A percentile compares a stretch with the other conserved stretches of the same genome.
Evolutionary conservation across 2,329 filamentous ascomycete species (phyloP).

Genomic region (Neospermospora avenae): DNA sequence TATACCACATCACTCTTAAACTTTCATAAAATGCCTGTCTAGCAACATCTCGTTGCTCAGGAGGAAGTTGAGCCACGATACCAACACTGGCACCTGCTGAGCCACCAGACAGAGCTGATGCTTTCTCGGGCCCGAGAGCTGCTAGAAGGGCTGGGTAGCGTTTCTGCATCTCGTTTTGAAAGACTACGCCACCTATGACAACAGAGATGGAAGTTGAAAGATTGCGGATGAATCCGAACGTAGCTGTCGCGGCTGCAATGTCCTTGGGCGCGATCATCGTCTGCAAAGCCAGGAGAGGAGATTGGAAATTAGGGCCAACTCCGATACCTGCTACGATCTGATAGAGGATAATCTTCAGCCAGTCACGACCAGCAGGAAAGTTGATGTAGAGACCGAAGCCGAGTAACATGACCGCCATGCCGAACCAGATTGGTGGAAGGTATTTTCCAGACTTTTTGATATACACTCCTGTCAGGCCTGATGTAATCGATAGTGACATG

Average conservation of each 20-base stretch:
- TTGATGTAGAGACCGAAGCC: constrained; percentile 64
- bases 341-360: constrained; percentile 56
- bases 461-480: constrained; percentile 52
- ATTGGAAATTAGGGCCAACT: constrained; percentile 66
- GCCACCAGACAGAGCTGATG: constrained; percentile 26
- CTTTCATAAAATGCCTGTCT: constrained; percentile 24
- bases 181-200: constrained; percentile 48
- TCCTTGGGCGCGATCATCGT: constrained; percentile 58
- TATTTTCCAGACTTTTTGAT: constrained; percentile 66
- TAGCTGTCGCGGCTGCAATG: constrained; percentile 65
- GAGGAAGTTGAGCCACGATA: constrained; percentile 25
- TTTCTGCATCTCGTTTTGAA: constrained; percentile 45
- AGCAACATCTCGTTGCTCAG: constrained; percentile 23
- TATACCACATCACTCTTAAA: constrained; percentile 33
- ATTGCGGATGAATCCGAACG: constrained; percentile 58
- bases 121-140: constrained; percentile 25
- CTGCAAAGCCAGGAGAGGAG: constrained; percentile 66
- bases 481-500: constrained; percentile 62
- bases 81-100: constrained; percentile 31
- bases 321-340: constrained; percentile 63
- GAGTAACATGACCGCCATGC: constrained; percentile 57
- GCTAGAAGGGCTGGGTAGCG: constrained; percentile 18
- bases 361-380: constrained; percentile 53
- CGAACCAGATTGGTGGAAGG: constrained; percentile 55
- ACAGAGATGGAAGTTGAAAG: constrained; percentile 45